Conservation (phyloP, 805 yeast genomes). For the Hanseniaspora singularis region DNA sequence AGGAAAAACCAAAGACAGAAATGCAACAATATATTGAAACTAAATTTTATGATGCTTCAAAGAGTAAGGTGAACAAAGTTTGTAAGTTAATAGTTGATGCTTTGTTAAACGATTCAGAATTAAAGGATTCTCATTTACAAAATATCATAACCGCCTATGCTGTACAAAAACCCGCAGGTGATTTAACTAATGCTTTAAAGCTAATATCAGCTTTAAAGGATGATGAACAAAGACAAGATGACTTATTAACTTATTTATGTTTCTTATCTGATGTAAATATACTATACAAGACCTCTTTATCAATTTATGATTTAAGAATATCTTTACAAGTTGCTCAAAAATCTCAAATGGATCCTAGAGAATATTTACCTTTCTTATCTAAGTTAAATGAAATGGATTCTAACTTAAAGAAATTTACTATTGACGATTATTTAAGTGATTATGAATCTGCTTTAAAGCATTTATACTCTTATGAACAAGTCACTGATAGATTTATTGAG, state of each 20-base stretch:
- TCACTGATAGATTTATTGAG: constrained; percentile 47
- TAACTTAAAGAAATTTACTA: constrained; percentile 55
- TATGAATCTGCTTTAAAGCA: constrained; percentile 57
- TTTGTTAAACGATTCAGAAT: constrained; percentile 37
- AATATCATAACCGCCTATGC: constrained; percentile 84
- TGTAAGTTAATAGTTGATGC: constrained; percentile 60
- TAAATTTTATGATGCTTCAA: constrained; percentile 29
- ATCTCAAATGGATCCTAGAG: constrained; percentile 96
- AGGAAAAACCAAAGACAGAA: constrained; percentile 28
- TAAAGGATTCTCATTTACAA: constrained; percentile 46
- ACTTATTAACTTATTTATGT: constrained; percentile 69
- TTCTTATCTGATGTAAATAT: constrained; percentile 81
- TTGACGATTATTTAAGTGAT: constrained; percentile 67
- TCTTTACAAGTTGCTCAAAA: constrained; percentile 84
- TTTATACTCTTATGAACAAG: constrained; percentile 39
- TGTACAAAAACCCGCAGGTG: constrained; percentile 71
- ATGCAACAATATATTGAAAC: constrained; percentile 35
- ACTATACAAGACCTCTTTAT: constrained; percentile 67
- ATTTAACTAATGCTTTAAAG: constrained; percentile 58
- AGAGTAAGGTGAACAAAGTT: constrained; percentile 59
- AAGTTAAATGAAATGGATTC: constrained; percentile 56
- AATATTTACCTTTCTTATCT: constrained; percentile 84
- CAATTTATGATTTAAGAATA: constrained; percentile 69
- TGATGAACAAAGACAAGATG: constrained; percentile 41
- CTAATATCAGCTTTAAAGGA: constrained; percentile 45